Conservation (phyloP, 139 green algal genomes). For the Chlorella sp. region DNA sequence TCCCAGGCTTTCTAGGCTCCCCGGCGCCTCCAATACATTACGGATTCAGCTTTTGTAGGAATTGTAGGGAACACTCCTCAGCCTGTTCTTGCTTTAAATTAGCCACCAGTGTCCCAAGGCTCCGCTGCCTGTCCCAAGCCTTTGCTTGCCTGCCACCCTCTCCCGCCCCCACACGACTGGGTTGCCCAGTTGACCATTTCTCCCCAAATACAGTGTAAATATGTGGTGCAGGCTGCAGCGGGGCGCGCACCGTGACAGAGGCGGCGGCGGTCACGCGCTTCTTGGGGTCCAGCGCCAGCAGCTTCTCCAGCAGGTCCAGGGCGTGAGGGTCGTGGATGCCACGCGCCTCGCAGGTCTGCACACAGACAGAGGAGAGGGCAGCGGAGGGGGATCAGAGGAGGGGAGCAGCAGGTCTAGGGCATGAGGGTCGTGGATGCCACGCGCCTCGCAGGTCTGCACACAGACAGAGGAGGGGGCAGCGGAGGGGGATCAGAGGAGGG, state of each 20-base stretch:
- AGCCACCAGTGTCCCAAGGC: too few relatives aligned
- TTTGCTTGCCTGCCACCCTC: too few relatives aligned
- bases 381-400: not conserved
- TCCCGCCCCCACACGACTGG: too few relatives aligned
- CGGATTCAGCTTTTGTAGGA: too few relatives aligned
- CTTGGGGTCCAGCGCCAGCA: constrained; percentile 79
- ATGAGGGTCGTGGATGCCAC: not conserved
- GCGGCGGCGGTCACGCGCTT: constrained; percentile 68
- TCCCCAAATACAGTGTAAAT: too few relatives aligned
- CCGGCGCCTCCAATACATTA: too few relatives aligned
- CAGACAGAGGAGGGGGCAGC: not conserved
- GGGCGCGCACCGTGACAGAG: constrained; percentile 62
- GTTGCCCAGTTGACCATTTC: too few relatives aligned
- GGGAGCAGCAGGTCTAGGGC: not conserved
- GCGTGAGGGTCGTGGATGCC: constrained; percentile 52
- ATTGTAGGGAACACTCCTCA: too few relatives aligned
- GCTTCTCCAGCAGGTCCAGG: constrained; percentile 69
- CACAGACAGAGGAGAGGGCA: not conserved
- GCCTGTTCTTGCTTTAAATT: too few relatives aligned
- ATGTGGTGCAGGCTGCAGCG: too few relatives aligned
- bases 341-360: not conserved
- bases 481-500: not conserved
- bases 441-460: not conserved
- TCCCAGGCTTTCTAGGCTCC: too few relatives aligned
- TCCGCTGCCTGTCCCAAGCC: too few relatives aligned